Percentiles rank a stretch among this genome's conserved stretches.
Conservation (phyloP, 768 basidiomycete species). For the Pleurotus citrinopileatus region DNA sequence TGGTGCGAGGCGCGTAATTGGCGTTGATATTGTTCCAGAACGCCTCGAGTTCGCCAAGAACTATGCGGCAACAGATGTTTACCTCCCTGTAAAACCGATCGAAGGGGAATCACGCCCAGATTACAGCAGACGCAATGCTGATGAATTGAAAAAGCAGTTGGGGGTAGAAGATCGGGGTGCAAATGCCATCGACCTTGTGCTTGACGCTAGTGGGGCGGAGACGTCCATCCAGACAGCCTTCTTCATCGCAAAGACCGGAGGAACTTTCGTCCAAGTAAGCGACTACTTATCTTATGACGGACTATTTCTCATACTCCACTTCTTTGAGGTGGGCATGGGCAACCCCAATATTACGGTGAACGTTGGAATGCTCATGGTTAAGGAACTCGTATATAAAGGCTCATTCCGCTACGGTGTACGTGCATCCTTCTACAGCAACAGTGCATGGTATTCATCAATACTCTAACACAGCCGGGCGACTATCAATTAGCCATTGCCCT, state of each 20-base stretch:
- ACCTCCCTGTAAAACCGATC: constrained; percentile 55
- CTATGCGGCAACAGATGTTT: constrained; percentile 81
- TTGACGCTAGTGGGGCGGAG: constrained; percentile 93
- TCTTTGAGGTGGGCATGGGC: constrained; percentile 85
- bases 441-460: constrained; percentile 2
- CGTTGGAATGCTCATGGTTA: constrained; percentile 62
- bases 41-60: constrained; percentile 84
- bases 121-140: constrained; percentile 73
- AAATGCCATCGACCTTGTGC: constrained; percentile 75
- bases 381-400: constrained; percentile 81
- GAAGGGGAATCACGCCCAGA: constrained; percentile 65
- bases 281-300: not conserved
- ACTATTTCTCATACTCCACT: not conserved
- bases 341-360: constrained; percentile 73
- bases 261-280: constrained; percentile 66
- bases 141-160: constrained; percentile 60
- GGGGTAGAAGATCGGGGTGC: constrained; percentile 70
- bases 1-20: constrained; percentile 82
- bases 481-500: constrained; percentile 85
- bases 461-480: constrained; percentile 61
- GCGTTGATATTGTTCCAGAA: constrained; percentile 71
- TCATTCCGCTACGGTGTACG: constrained; percentile 89
- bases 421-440: constrained; percentile 10
- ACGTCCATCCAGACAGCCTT: constrained; percentile 87
- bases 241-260: constrained; percentile 71